Evolutionary conservation across 2,329 filamentous ascomycete species (phyloP).

Genomic region (Pseudogymnoascus sp.): DNA sequence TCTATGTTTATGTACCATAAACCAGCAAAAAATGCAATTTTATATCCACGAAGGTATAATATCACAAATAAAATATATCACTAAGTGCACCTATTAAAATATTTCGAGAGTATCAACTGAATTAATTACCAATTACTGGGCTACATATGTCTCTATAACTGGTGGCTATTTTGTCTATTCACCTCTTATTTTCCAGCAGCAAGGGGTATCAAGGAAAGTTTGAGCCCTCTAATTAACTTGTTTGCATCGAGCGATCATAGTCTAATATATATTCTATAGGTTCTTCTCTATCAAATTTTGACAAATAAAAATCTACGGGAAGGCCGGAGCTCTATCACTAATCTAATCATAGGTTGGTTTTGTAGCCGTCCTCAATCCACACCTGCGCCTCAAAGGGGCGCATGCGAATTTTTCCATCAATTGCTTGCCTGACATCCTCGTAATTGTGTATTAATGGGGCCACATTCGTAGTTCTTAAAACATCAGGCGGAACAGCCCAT

Average conservation of each 20-base stretch:
- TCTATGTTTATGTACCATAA: not conserved
- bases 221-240: not conserved
- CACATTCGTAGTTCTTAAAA: not conserved
- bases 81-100: not conserved
- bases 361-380: slow-evolving; percentile 3
- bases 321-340: not conserved
- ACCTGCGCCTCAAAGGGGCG: not conserved
- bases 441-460: not conserved
- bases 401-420: not conserved
- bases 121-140: not conserved
- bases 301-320: not conserved
- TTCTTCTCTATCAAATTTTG: not conserved
- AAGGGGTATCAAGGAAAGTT: not conserved
- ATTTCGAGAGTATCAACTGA: not conserved
- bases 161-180: not conserved
- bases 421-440: not conserved
- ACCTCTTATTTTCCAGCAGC: not conserved
- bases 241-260: not conserved
- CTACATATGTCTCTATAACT: not conserved
- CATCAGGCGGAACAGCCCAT: not conserved
- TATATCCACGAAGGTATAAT: not conserved
- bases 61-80: not conserved
- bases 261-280: not conserved
- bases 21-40: not conserved
- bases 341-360: not conserved